Evolutionary conservation across 805 yeast genomes (phyloP).

Genomic region (Maudiozyma barnettii): DNA sequence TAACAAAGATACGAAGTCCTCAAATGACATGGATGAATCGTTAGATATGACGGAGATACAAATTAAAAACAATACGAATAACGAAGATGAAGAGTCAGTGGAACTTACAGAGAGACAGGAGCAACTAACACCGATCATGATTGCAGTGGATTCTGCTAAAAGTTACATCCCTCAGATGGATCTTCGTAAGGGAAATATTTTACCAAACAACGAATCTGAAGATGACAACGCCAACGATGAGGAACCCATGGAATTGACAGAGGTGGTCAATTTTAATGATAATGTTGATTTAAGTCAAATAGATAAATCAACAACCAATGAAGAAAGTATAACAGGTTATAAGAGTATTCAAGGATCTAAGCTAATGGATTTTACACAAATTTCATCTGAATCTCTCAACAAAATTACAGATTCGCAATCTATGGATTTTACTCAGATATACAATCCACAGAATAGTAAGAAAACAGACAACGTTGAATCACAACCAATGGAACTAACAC

Average conservation of each 20-base stretch:
- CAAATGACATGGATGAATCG: background rate
- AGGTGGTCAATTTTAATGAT: background rate
- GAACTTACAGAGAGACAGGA: background rate
- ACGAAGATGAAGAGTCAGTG: background rate
- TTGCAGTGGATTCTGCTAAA: background rate
- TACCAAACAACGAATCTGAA: background rate
- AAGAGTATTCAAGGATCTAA: background rate
- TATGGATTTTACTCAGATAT: slow-evolving; percentile 5
- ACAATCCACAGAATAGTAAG: background rate
- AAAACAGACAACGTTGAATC: background rate
- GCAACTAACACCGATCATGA: background rate
- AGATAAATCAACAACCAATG: no score
- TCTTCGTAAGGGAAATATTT: background rate
- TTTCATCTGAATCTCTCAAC: background rate
- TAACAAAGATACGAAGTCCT: background rate
- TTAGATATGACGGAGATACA: background rate
- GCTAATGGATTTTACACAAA: slow-evolving; percentile 9
- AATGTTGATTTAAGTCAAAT: no score
- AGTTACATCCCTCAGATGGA: background rate
- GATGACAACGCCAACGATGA: background rate
- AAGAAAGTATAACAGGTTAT: no score
- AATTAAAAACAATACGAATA: background rate
- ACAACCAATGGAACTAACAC: slow-evolving; percentile 4
- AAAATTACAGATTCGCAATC: background rate
- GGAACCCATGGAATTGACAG: slow-evolving; percentile 5